A percentile compares a stretch with the other conserved stretches of the same genome.
Evolutionary conservation across 2,329 filamentous ascomycete genomes (phyloP).

Genomic region (Chaetomiaceae sp.): DNA sequence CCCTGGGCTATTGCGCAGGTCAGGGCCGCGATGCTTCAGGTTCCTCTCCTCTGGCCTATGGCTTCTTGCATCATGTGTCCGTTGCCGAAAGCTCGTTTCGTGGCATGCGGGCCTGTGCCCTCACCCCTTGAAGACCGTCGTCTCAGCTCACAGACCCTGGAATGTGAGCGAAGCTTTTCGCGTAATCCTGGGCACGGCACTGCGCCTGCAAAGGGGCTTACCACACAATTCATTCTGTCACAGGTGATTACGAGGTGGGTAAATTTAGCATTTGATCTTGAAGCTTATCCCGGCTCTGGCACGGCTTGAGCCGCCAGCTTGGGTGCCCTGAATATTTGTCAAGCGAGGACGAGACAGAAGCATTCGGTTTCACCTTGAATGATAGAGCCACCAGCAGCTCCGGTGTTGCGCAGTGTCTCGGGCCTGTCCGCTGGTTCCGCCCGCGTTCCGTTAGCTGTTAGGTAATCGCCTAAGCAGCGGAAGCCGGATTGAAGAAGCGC

Average conservation of each 20-base stretch:
- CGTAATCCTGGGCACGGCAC: not conserved
- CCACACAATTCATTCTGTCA: too few relatives aligned
- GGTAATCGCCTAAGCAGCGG: too few relatives aligned
- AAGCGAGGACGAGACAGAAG: too few relatives aligned
- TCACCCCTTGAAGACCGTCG: not conserved
- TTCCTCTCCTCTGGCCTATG: not conserved
- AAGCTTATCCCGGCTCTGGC: not conserved
- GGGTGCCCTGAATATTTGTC: too few relatives aligned
- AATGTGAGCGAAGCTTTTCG: not conserved
- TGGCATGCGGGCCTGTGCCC: not conserved
- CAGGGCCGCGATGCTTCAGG: not conserved
- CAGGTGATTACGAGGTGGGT: too few relatives aligned
- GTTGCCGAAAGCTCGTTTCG: not conserved
- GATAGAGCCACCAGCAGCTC: not conserved
- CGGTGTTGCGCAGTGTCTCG: not conserved
- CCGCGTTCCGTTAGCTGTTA: too few relatives aligned
- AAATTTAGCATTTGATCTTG: not conserved
- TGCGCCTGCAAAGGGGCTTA: not conserved
- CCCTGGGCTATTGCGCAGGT: not conserved
- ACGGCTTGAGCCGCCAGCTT: too few relatives aligned
- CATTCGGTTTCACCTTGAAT: too few relatives aligned
- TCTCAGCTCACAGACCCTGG: not conserved
- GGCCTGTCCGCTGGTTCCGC: not conserved
- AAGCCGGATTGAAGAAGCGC: not conserved
- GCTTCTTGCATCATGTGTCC: not conserved